Percentiles rank a stretch among this genome's conserved stretches.
Evolutionary conservation across 139 green algal genomes (phyloP).

Genomic region (Zygnema circumcarinatum): DNA sequence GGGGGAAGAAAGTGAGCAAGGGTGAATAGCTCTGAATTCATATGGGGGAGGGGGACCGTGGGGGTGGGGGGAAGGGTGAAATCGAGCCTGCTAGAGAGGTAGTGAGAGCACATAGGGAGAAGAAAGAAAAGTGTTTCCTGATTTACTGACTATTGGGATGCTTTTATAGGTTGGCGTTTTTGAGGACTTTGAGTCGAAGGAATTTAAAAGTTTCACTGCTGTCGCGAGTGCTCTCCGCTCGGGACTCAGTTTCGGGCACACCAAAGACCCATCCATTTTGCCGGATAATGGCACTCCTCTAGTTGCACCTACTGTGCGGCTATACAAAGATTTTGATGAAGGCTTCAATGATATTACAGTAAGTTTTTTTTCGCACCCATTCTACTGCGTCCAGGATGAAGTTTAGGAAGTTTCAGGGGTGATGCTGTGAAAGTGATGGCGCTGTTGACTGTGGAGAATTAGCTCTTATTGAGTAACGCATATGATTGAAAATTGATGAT

Average conservation of each 20-base stretch:
- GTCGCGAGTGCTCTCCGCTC: constrained; percentile 46
- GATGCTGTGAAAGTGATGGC: background rate
- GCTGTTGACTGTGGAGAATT: background rate
- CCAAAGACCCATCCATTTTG: constrained; percentile 42
- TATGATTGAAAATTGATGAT: no score
- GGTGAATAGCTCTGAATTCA: background rate
- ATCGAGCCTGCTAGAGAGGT: background rate
- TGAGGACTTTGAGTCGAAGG: background rate
- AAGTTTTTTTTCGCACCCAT: constrained; percentile 8
- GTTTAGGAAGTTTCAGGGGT: background rate
- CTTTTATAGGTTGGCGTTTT: constrained; percentile 50
- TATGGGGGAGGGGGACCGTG: background rate
- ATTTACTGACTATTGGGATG: background rate
- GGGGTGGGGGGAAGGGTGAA: background rate
- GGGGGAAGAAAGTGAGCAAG: background rate
- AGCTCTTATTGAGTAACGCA: background rate
- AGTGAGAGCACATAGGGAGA: background rate
- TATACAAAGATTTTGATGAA: constrained; percentile 64
- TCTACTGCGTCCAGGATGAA: background rate
- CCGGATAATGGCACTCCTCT: constrained; percentile 11
- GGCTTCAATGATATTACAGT: constrained; percentile 42
- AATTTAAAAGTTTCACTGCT: constrained; percentile 44
- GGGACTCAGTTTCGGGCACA: constrained; percentile 50
- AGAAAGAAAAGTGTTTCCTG: background rate
- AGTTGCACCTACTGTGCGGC: constrained; percentile 30